These are phyloP conservation scores for Eleusine coracana DNA, from an alignment of 176 grass and related monocot species.

Conservation along the genomic window DNA sequence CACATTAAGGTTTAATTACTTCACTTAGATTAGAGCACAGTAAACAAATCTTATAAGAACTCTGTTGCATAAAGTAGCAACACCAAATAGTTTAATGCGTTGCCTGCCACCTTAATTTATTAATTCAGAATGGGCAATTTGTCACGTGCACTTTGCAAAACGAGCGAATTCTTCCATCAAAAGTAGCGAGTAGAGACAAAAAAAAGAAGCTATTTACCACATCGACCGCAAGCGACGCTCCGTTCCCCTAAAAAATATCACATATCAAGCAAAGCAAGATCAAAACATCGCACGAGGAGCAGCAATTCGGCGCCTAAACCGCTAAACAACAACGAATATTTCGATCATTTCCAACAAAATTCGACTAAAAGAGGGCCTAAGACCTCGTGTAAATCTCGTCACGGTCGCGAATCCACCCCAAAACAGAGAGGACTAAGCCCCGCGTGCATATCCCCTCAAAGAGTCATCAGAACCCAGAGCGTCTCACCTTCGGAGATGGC, in stretches of 20 bases:
- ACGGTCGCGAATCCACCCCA: not conserved
- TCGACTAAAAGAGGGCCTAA: not conserved
- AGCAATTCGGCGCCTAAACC: not conserved
- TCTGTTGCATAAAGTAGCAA: slow-evolving; percentile 32
- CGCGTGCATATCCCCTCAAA: not conserved
- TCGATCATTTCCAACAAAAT: slow-evolving; percentile 15
- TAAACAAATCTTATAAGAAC: slow-evolving; percentile 33
- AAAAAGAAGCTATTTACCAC: not conserved
- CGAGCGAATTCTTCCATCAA: not conserved
- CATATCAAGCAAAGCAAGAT: not conserved
- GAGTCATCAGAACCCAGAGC: not conserved
- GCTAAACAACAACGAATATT: not conserved
- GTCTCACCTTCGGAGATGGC: slow-evolving; percentile 87
- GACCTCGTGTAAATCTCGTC: not conserved
- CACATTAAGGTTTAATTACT: slow-evolving; percentile 13
- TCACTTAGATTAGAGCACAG: not conserved
- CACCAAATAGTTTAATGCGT: slow-evolving; percentile 39
- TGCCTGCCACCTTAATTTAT: not conserved
- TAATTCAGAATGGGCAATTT: not conserved
- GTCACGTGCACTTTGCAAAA: not conserved
- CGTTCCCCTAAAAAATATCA: not conserved
- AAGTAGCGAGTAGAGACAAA: not conserved
- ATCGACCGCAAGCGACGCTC: not conserved
- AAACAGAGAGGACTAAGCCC: not conserved
- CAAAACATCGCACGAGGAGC: slow-evolving; percentile 2